phyloP scores from a whole-genome alignment of 345 rosid genomes.

The Acer campestre region DNA sequence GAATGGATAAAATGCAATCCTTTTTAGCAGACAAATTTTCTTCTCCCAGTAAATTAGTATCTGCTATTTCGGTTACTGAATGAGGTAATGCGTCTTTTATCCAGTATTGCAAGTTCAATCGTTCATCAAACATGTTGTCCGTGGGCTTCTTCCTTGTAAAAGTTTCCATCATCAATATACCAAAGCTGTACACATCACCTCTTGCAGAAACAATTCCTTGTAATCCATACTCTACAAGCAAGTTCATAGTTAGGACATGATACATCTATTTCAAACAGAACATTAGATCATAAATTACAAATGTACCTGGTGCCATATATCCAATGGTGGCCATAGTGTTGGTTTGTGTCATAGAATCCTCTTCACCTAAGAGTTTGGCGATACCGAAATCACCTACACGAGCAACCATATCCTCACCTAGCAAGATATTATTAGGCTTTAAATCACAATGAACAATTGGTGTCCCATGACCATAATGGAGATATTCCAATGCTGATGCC shows the following conservation, averaged over 20 bases:
- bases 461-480: too few relatives aligned
- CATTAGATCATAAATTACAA: not conserved
- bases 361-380: not conserved
- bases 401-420: not conserved
- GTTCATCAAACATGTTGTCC: constrained; percentile 8
- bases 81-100: not conserved
- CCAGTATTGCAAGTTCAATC: constrained; percentile 19
- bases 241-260: not conserved
- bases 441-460: too few relatives aligned
- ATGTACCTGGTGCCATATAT: constrained; percentile 12
- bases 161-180: constrained; percentile 22
- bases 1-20: not conserved
- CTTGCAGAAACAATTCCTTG: constrained; percentile 14
- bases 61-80: not conserved
- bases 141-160: constrained; percentile 25
- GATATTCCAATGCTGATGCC: constrained; percentile 21
- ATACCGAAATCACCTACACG: constrained; percentile 8
- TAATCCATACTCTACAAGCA: constrained; percentile 19
- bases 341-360: not conserved
- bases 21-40: constrained; percentile 5
- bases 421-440: too few relatives aligned
- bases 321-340: constrained; percentile 7
- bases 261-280: too few relatives aligned
- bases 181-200: constrained; percentile 23
- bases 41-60: constrained; percentile 13